These are phyloP conservation scores for Emmonsiellopsis sp. DNA, from an alignment of 2,329 filamentous ascomycete species.

Conservation along the genomic window DNA sequence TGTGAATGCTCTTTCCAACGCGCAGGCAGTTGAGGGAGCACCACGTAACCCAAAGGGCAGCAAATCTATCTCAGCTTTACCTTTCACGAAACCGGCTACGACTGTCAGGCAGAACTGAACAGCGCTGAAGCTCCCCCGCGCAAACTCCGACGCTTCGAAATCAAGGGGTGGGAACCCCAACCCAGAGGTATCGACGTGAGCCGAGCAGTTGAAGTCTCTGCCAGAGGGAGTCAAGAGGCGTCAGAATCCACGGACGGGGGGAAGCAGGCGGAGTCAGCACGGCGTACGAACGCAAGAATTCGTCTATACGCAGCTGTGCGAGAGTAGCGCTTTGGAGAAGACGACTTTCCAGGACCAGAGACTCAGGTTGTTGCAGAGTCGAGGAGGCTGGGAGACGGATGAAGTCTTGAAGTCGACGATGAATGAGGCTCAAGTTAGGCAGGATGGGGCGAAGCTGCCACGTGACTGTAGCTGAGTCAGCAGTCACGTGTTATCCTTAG, in stretches of 20 bases:
- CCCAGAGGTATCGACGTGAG: constrained; percentile 26
- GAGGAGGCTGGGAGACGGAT: constrained; percentile 11
- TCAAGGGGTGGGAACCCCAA: constrained; percentile 9
- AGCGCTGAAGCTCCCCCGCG: constrained; percentile 10
- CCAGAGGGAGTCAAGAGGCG: constrained; percentile 14
- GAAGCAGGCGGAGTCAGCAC: constrained; percentile 8
- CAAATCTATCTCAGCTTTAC: constrained; percentile 27
- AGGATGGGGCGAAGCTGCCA: constrained; percentile 10
- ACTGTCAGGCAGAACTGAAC: background rate
- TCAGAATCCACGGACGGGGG: constrained; percentile 23
- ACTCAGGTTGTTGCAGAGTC: constrained; percentile 1
- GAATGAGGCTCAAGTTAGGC: constrained; percentile 2
- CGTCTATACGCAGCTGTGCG: constrained; percentile 19
- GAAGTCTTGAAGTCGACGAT: constrained; percentile 10
- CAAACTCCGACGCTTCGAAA: constrained; percentile 20
- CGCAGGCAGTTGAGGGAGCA: constrained; percentile 5
- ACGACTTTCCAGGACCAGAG: constrained; percentile 19
- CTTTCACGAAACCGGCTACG: constrained; percentile 19
- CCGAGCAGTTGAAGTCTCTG: constrained; percentile 34
- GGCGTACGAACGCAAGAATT: constrained; percentile 11
- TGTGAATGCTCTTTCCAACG: constrained; percentile 10
- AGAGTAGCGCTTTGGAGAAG: constrained; percentile 4
- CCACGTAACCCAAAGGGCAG: constrained; percentile 14
- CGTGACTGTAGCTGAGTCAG: background rate
- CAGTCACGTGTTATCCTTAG: background rate